Percentiles rank a stretch among this genome's conserved stretches.
Conservation (phyloP, 2,329 filamentous ascomycete genomes). For the Sporothrix euskadiensis region DNA sequence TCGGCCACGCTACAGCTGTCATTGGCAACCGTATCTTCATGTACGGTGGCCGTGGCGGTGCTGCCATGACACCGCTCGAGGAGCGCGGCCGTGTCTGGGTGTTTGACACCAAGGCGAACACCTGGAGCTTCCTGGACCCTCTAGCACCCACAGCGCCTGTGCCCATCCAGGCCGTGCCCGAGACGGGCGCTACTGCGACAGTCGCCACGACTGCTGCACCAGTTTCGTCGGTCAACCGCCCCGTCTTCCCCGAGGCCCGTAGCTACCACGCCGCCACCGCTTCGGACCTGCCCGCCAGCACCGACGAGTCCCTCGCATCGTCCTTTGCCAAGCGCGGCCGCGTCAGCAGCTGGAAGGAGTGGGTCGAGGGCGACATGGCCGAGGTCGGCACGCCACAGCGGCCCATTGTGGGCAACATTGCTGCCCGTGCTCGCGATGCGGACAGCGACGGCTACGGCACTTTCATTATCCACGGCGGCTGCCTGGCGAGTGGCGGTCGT, state of each 20-base stretch:
- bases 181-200: slow-evolving; percentile 28
- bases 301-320: slow-evolving; percentile 33
- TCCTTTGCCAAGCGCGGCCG: slow-evolving; percentile 39
- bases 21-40: slow-evolving; percentile 73
- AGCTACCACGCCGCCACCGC: slow-evolving; percentile 69
- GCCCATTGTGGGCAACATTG: slow-evolving; percentile 59
- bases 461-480: slow-evolving; percentile 76
- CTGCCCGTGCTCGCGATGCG: slow-evolving; percentile 59
- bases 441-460: slow-evolving; percentile 64
- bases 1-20: slow-evolving; percentile 70
- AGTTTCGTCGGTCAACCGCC: slow-evolving; percentile 31
- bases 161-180: slow-evolving; percentile 27
- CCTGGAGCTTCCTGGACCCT: slow-evolving; percentile 67
- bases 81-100: slow-evolving; percentile 75
- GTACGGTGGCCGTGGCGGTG: slow-evolving; percentile 75
- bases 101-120: slow-evolving; percentile 64
- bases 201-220: slow-evolving; percentile 24
- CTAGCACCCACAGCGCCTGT: slow-evolving; percentile 46
- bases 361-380: slow-evolving; percentile 56
- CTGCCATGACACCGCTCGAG: slow-evolving; percentile 67
- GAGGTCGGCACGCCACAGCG: slow-evolving; percentile 60
- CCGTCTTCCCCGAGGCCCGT: slow-evolving; percentile 60
- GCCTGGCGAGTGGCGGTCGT: slow-evolving; percentile 63
- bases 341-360: slow-evolving; percentile 54
- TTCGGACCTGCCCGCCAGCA: slow-evolving; percentile 37